Base-by-base conservation (phyloP, 495 filamentous ascomycete genomes). In the Penicillium coffeae region DNA sequence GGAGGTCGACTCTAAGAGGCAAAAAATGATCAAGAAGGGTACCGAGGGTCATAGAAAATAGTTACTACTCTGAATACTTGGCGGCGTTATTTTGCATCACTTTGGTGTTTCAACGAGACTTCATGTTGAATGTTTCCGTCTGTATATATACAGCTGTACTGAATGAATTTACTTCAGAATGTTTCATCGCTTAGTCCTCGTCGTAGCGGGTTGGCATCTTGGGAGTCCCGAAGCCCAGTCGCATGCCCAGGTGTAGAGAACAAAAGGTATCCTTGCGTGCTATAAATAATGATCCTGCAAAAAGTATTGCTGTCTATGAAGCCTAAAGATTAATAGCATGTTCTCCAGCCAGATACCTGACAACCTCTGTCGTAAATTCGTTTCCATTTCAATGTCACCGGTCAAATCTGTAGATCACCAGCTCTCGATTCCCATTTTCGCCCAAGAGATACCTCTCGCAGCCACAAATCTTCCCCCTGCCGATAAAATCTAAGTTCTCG, bases 361-460 rank as follows among this genome's bases (percentile, higher is more conserved):
- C n/a, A n/a, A n/a, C n/a, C n/a, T 20, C n/a, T 45, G n/a, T 47
- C 39, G 25, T n/a, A n/a, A 41, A 44, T 39, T 19, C 18, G 20
- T n/a, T 22, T 38, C 38, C 5, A 16, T 10, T 39, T 39, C 20
- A 19, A 8, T 43, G 39, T 59, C 37, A 70, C 47, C 59, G 56
- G 56, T 73, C 69, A 45, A 86, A 86, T 39, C 76, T 51, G 50
- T 79, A 65, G 45, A 86, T 58, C 0, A 81, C 77, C 37, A 86
- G 60, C 40, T 73, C 71, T 25, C 76, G 69, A 8, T 63, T 58
- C 2, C 57, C 46, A 52, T 81, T 81, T 61, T 85, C 79, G 3
- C 84, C 83, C 9, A 86, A 54, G 14, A 86, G 37, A 72, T 82
- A 86, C 21, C 76, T 58, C 58, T 88, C 84, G 51, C 82, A 79